Evolutionary conservation across 257 asterid species (phyloP), one percentile per base, ranked within the genome.

Genomic region (Solanum neorickii): DNA sequence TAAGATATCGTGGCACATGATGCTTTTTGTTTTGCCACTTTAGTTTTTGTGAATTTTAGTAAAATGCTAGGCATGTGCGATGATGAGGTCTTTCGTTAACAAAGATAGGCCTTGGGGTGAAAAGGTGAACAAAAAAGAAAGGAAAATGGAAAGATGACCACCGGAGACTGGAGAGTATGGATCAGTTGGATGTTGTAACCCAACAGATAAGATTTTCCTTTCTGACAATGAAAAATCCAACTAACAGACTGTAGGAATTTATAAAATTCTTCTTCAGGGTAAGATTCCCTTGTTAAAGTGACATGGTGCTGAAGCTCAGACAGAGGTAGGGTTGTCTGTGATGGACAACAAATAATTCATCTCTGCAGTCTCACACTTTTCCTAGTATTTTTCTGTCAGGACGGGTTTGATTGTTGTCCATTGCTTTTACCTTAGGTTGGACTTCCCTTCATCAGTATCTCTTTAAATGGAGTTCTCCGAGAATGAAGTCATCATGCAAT

Each of bases 381-480:
- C 90, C 91, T 76, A 82, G 89, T 83, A 31, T 88, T 31, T 91
- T 68, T 91, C 90, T 86, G 62, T 85, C 60, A 87, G 92, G 90
- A 88, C 88, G 86, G 89, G 89, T 85, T 89, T 91, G 93, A 92
- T 87, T 80, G 91, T 91, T 66, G 87, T 92, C 88, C 89, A 85
- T 91, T 93, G 92, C 91, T 92, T 92, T 90, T 90, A 86, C 92
- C 60, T 87, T 93, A 95, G 97, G 96, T 94, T 89, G 92, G 92
- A 91, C 90, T 41, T 84, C 87, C 90, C 91, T 86, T 87, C 89
- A 69, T 82, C 90, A 88, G 86, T 87, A 87, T 95, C 88, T 87
- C 87, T 92, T 91, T 92, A 92, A 93, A 92, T 92, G 96, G 95
- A 91, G 93, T 73, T 90, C 89, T 82, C 66, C 91, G 83, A 87